Percentiles rank a stretch among this genome's conserved stretches.
Evolutionary conservation across 768 basidiomycete genomes (phyloP).

Genomic region (Rhizopogon vesiculosus): DNA sequence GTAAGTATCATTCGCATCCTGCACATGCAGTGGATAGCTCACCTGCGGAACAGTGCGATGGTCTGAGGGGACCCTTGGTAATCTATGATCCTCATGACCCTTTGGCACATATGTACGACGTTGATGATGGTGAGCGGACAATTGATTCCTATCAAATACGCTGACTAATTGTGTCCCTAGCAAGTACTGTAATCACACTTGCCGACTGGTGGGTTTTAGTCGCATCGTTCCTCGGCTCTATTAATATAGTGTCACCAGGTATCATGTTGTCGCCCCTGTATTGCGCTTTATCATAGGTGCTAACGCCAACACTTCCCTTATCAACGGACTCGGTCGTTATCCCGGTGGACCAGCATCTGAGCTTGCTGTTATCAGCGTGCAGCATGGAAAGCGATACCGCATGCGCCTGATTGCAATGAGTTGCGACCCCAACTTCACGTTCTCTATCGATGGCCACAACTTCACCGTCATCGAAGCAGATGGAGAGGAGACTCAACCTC

Average conservation of each 20-base stretch:
- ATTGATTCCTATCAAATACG: neutral
- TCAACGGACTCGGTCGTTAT: slow-evolving; percentile 22
- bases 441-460: slow-evolving; percentile 18
- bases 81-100: too few relatives aligned
- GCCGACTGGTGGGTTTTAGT: too few relatives aligned
- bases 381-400: slow-evolving; percentile 29
- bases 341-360: slow-evolving; percentile 17
- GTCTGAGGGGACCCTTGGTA: too few relatives aligned
- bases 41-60: slow-evolving; percentile 13
- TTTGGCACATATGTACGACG: slow-evolving; percentile 31
- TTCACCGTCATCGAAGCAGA: slow-evolving; percentile 39
- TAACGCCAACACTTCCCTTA: too few relatives aligned
- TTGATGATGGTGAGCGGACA: slow-evolving; percentile 35
- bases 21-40: slow-evolving; percentile 31
- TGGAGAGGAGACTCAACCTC: slow-evolving; percentile 32
- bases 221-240: too few relatives aligned
- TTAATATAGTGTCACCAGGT: slow-evolving; percentile 5
- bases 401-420: slow-evolving; percentile 29
- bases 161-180: too few relatives aligned
- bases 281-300: too few relatives aligned
- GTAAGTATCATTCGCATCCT: too few relatives aligned
- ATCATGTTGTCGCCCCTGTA: neutral
- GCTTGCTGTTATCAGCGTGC: slow-evolving; percentile 29
- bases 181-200: too few relatives aligned
- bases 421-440: slow-evolving; percentile 11